phyloP scores from a whole-genome alignment of 2,329 filamentous ascomycete genomes.

The Colletotrichum sp. region DNA sequence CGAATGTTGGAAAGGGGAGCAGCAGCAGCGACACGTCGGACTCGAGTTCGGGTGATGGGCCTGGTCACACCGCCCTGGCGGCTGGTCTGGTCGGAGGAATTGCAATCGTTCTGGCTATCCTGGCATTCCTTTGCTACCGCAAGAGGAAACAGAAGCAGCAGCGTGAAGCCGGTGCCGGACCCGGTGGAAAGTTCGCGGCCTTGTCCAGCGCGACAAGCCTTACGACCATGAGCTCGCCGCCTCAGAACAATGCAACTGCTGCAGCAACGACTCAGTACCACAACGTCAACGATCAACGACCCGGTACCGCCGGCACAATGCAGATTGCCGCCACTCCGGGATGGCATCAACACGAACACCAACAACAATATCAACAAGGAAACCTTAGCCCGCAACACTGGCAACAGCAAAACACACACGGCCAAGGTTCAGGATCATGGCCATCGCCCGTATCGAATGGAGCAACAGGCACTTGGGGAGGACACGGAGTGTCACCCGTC shows the following conservation, averaged over 20 bases:
- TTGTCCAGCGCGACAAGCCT: slow-evolving; percentile 17
- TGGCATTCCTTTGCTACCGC: slow-evolving; percentile 12
- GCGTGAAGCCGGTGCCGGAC: not conserved
- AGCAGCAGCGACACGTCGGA: not conserved
- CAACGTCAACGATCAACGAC: not conserved
- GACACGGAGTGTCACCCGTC: not conserved
- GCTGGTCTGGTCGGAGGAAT: not conserved
- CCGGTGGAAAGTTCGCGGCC: slow-evolving; percentile 7
- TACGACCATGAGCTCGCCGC: slow-evolving; percentile 9
- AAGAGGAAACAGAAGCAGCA: slow-evolving; percentile 1
- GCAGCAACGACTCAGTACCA: not conserved
- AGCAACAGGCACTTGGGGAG: slow-evolving; percentile 2
- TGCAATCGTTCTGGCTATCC: not conserved
- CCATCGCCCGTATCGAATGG: slow-evolving; percentile 7
- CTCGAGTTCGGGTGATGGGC: not conserved
- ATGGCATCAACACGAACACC: slow-evolving; percentile 4
- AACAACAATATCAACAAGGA: not conserved
- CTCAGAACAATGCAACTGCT: not conserved
- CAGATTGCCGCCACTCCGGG: not conserved
- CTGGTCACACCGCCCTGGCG: not conserved
- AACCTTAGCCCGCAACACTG: slow-evolving; percentile 3
- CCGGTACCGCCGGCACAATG: not conserved
- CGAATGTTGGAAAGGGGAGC: not conserved
- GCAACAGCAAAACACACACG: slow-evolving; percentile 2
- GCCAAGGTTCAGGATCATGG: slow-evolving; percentile 1